Evolutionary conservation across 1,284 basidiomycete genomes (phyloP).

Genomic region (Peniophora sp.): DNA sequence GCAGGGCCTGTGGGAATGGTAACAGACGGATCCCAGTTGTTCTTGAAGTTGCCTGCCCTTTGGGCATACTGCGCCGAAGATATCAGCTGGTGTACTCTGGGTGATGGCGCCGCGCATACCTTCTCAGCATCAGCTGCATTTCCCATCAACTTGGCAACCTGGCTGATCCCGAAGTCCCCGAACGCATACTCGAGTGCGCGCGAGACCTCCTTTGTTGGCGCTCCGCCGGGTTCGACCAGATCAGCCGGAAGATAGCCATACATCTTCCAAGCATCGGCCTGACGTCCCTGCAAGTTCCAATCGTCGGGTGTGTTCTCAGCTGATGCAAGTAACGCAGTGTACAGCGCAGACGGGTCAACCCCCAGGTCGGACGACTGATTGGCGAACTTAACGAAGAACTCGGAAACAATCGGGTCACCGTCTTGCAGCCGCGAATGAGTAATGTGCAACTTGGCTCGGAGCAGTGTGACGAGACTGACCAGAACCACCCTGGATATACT

Average conservation of each 20-base stretch:
- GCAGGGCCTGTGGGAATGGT: conserved; percentile 35
- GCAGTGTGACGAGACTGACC: too few species aligned
- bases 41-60: conserved; percentile 49
- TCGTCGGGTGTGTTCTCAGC: conserved; percentile 51
- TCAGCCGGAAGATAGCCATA: conserved; percentile 48
- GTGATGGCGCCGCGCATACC: conserved; percentile 20
- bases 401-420: conserved; percentile 54
- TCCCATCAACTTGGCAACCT: conserved; percentile 48
- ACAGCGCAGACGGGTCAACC: conserved; percentile 40
- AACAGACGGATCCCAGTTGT: conserved; percentile 52
- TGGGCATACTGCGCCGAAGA: conserved; percentile 33
- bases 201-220: conserved; percentile 54
- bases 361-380: conserved; percentile 36
- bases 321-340: conserved; percentile 47
- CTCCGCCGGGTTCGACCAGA: conserved; percentile 42
- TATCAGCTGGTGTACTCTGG: not conserved
- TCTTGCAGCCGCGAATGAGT: too few species aligned
- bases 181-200: conserved; percentile 56
- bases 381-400: conserved; percentile 60
- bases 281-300: conserved; percentile 59
- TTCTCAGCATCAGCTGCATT: conserved; percentile 39
- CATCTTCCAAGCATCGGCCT: conserved; percentile 47
- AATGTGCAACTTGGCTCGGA: too few species aligned
- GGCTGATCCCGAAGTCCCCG: conserved; percentile 55
- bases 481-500: conserved; percentile 57